Conservation (phyloP, 331 rosid genomes). For the Saraca asoca region DNA sequence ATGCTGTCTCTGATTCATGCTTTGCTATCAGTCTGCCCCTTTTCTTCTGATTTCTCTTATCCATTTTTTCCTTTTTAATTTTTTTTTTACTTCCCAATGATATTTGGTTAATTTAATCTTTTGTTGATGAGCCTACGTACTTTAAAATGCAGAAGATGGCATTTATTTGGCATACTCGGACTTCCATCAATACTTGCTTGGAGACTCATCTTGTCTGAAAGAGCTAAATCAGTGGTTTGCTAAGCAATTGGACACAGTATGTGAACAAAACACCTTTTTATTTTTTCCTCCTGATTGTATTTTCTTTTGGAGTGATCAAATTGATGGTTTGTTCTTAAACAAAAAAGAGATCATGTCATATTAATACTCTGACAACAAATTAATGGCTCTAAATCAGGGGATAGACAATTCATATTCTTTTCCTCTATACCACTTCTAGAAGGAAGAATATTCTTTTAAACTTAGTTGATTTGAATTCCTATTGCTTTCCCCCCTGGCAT, state of each 20-base stretch:
- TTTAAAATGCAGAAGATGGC: slow-evolving; percentile 74
- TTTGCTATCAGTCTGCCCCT: slow-evolving; percentile 9
- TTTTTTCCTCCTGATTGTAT: slow-evolving; percentile 5
- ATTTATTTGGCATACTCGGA: slow-evolving; percentile 90
- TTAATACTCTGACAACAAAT: background rate
- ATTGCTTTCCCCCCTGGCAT: background rate
- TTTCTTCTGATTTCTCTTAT: background rate
- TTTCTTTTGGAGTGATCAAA: slow-evolving; percentile 8
- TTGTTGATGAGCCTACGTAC: slow-evolving; percentile 34
- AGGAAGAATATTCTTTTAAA: background rate
- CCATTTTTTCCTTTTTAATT: background rate
- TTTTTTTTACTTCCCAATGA: background rate
- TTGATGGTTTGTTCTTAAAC: background rate
- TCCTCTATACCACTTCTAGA: background rate
- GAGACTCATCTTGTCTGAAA: slow-evolving; percentile 79
- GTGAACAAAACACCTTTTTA: slow-evolving; percentile 24
- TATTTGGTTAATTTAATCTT: slow-evolving; percentile 7
- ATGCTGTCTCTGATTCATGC: slow-evolving; percentile 16
- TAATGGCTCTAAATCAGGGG: background rate
- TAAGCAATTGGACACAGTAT: slow-evolving; percentile 89
- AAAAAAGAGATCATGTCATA: background rate
- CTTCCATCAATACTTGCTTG: slow-evolving; percentile 77
- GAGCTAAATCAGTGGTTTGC: slow-evolving; percentile 97
- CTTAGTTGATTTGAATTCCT: background rate
- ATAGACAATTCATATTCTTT: background rate